A percentile compares a stretch with the other conserved stretches of the same genome.
phyloP scores from a whole-genome alignment of 176 grass and related monocot genomes.

The Luzula sylvatica region DNA sequence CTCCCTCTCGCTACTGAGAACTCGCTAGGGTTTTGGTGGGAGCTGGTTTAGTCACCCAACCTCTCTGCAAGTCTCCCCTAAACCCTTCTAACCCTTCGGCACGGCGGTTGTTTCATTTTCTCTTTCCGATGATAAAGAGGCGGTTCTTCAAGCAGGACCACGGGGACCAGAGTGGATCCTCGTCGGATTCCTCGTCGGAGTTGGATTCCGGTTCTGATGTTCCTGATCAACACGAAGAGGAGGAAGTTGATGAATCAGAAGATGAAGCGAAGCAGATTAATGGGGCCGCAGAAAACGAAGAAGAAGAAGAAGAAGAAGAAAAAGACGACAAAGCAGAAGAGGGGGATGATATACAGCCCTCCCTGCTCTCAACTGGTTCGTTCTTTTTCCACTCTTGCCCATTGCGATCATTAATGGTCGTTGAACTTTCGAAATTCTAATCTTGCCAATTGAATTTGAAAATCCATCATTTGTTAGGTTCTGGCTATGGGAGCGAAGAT shows the following conservation, averaged over 20 bases:
- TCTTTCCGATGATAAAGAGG: conserved; percentile 64
- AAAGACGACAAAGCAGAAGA: conserved; percentile 11
- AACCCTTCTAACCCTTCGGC: background rate
- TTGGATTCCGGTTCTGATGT: conserved; percentile 33
- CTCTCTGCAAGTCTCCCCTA: conserved; percentile 4
- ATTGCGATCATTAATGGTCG: conserved; percentile 1
- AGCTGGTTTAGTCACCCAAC: background rate
- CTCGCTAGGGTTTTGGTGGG: too few species aligned
- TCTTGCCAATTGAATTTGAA: too few species aligned
- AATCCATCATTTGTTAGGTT: conserved; percentile 59
- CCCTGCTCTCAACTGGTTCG: conserved; percentile 14
- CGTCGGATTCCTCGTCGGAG: conserved; percentile 24
- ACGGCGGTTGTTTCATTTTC: background rate
- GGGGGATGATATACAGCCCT: background rate
- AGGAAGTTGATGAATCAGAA: conserved; percentile 1
- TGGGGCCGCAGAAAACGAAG: background rate
- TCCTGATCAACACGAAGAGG: background rate
- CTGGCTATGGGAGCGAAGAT: conserved; percentile 77
- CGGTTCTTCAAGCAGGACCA: conserved; percentile 60
- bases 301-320: conserved; percentile 23
- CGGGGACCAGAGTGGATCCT: conserved; percentile 28
- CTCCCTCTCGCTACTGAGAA: too few species aligned
- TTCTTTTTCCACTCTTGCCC: background rate
- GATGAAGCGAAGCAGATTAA: background rate
- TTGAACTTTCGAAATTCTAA: too few species aligned